phyloP scores from a whole-genome alignment of 495 filamentous ascomycete species.

The Penicillium arizonense region DNA sequence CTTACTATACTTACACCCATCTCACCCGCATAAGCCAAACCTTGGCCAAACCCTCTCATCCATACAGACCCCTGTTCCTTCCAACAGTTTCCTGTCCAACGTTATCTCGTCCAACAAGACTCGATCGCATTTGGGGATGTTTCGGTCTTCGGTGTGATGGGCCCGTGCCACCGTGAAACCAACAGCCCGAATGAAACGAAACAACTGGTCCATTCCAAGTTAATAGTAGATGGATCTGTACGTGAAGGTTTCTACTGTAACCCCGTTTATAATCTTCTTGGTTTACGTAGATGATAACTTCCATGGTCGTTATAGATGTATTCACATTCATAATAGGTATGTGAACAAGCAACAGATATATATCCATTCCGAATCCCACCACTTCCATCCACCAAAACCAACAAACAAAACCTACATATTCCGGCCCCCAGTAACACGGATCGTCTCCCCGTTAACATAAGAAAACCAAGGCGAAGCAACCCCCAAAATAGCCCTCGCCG shows the following conservation, averaged over 20 bases:
- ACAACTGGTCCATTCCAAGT: not conserved
- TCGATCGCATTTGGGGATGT: conserved; percentile 7
- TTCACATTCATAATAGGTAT: too few relatives aligned
- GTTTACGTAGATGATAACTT: too few relatives aligned
- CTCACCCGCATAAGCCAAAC: not conserved
- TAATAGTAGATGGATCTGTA: not conserved
- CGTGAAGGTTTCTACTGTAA: too few relatives aligned
- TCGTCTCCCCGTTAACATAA: conserved; percentile 82
- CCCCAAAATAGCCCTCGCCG: conserved; percentile 74
- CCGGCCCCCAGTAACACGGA: conserved; percentile 78
- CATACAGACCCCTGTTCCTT: not conserved
- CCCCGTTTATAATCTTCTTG: too few relatives aligned
- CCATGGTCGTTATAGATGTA: too few relatives aligned
- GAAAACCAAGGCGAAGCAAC: conserved; percentile 76
- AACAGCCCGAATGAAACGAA: conserved; percentile 19
- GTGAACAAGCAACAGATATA: too few relatives aligned
- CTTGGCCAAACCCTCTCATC: not conserved
- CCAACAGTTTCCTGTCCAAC: not conserved
- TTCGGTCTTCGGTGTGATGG: conserved; percentile 10
- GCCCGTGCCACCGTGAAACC: conserved; percentile 7
- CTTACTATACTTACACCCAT: not conserved
- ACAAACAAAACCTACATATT: conserved; percentile 59
- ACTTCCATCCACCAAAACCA: not conserved
- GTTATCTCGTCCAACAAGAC: not conserved
- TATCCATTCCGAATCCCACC: too few relatives aligned